Evolutionary conservation across 2,329 filamentous ascomycete species (phyloP), one percentile per base, ranked within the genome.

Genomic region (Monosporascus sp.): DNA sequence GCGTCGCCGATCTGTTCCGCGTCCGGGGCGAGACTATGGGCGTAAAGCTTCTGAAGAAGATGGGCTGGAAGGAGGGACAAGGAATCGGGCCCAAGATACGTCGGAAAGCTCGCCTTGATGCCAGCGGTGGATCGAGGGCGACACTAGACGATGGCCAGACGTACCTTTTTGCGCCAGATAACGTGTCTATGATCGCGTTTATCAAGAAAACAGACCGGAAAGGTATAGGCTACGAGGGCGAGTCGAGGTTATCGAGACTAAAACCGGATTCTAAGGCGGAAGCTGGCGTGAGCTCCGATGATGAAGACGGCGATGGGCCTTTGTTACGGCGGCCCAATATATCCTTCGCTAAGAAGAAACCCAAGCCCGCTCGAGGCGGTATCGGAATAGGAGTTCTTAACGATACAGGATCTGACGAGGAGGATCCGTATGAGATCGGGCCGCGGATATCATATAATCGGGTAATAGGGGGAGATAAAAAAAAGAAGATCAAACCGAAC

Each of bases 21-120:
- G 75, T 77, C 0, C 80, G 84, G 8, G 90, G 90, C 37, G 90
- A 96, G 57, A 96, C 91, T 0, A 91, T 95, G 79, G 94, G 94
- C 2, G 78, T 88, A 16, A 92, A 89, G 66, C 76, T 99, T 17
- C 75, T 97, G 55, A 90, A 88, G 66, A 88, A 82, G 64, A 97
- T 99, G 93, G 94, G 93, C 17, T 99, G 94, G 94, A 89, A 87
- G 64, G 88, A 93, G 58, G 93, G 92, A 1, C 92, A 97, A 70
- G 94, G 94, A 3, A 85, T 97, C 57, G 94, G 94, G 1, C 91
- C 91, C 22, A 96, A 91, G 70, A 76, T 97, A 36, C 84, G 85
- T 51, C 82, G 94, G 48, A 80, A 78, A 66, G 90, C 91, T 38
- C 80, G 87, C 48, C 77, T 93, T 16, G 87, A 81, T 50, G 79